These are phyloP conservation scores for Angomonas deanei DNA, from an alignment of 208 protist genomes.

Conservation along the genomic window DNA sequence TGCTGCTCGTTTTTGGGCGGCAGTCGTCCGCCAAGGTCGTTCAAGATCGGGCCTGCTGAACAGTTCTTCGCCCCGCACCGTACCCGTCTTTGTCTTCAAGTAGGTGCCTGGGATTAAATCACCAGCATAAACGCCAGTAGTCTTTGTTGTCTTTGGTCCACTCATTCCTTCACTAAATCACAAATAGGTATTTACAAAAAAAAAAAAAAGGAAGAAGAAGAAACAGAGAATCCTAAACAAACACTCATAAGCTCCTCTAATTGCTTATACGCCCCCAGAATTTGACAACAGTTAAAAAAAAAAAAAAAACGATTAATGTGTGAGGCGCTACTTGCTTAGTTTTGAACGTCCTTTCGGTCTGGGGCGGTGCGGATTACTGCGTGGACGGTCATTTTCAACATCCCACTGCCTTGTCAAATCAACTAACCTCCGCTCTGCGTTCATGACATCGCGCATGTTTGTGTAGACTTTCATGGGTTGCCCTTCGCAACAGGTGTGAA, in stretches of 20 bases:
- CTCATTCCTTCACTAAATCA: neutral
- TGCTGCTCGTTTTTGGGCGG: conserved; percentile 37
- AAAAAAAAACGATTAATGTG: conserved; percentile 4
- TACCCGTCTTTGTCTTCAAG: conserved; percentile 66
- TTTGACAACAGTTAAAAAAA: conserved; percentile 3
- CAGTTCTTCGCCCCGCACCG: conserved; percentile 74
- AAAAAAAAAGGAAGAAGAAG: neutral
- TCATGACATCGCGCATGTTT: conserved; percentile 82
- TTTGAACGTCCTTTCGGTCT: conserved; percentile 83
- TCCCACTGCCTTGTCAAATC: conserved; percentile 69
- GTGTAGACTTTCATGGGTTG: conserved; percentile 61
- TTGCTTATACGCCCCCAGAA: too few species aligned
- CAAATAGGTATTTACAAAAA: neutral
- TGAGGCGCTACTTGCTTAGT: conserved; percentile 64
- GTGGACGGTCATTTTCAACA: conserved; percentile 70
- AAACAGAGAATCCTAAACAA: conserved; percentile 18
- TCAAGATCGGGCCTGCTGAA: conserved; percentile 83
- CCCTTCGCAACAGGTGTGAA: conserved; percentile 87
- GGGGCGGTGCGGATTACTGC: conserved; percentile 74
- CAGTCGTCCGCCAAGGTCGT: conserved; percentile 71
- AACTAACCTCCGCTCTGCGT: conserved; percentile 57
- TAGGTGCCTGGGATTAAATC: conserved; percentile 64
- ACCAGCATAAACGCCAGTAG: conserved; percentile 64
- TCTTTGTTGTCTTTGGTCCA: conserved; percentile 13
- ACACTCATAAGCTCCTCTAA: too few species aligned